A percentile compares a stretch with the other conserved stretches of the same genome.
These are phyloP conservation scores for Xylariaceae sp. DNA, from an alignment of 2,329 filamentous ascomycete species.

Conservation along the genomic window DNA sequence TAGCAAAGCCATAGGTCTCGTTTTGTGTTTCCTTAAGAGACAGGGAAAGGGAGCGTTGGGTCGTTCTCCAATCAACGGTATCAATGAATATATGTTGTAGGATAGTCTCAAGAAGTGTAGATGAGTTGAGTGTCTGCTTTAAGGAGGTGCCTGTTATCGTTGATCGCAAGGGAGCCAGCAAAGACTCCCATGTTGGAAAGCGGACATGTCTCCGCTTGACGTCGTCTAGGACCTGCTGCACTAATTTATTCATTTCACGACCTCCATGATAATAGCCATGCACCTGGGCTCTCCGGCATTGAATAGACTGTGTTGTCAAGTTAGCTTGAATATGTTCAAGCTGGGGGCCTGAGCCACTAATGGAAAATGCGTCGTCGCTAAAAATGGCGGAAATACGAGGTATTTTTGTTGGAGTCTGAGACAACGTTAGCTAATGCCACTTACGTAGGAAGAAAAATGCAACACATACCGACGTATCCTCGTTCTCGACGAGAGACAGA, in stretches of 20 bases:
- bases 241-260: neutral
- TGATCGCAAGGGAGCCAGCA: conserved; percentile 14
- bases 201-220: conserved; percentile 9
- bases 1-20: neutral
- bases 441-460: no score
- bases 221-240: conserved; percentile 10
- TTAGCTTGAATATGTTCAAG: neutral
- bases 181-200: conserved; percentile 20
- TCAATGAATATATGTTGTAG: conserved; percentile 20
- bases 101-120: conserved; percentile 21
- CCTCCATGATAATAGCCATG: conserved; percentile 24
- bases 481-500: conserved; percentile 1
- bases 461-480: no score
- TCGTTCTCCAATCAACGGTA: conserved; percentile 22
- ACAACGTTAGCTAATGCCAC: neutral
- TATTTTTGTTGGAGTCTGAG: neutral
- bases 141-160: conserved; percentile 13
- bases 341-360: conserved; percentile 20
- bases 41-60: conserved; percentile 6
- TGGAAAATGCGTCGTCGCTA: conserved; percentile 13
- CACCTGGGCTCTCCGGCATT: conserved; percentile 15
- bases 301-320: conserved; percentile 15
- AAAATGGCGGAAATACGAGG: conserved; percentile 15
- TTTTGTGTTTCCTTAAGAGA: conserved; percentile 8
- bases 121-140: neutral